Evolutionary conservation across 345 rosid genomes (phyloP).

Genomic region (Raphanus raphanistrum): DNA sequence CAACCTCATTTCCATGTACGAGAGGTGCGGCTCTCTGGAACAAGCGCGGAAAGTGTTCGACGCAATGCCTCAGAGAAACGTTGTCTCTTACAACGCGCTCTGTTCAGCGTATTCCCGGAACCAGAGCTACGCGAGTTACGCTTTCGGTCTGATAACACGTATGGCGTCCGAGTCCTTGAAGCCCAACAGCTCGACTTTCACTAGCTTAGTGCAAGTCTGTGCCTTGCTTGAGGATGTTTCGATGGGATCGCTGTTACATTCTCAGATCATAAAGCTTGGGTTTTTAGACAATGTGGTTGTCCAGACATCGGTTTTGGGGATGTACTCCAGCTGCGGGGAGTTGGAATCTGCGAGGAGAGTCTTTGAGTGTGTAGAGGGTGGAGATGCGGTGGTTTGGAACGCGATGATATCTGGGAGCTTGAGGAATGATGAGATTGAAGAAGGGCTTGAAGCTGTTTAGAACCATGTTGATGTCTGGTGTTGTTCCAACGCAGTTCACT

Average conservation of each 20-base stretch:
- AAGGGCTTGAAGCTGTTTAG: conserved; percentile 47
- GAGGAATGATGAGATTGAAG: conserved; percentile 56
- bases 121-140: conserved; percentile 31
- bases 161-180: conserved; percentile 50
- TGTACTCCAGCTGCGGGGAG: conserved; percentile 68
- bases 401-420: conserved; percentile 65
- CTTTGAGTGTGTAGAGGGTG: conserved; percentile 47
- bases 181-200: conserved; percentile 68
- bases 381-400: conserved; percentile 80
- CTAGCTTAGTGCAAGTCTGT: conserved; percentile 69
- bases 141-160: conserved; percentile 38
- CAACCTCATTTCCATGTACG: conserved; percentile 46
- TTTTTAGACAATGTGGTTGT: conserved; percentile 48
- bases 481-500: conserved; percentile 61
- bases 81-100: conserved; percentile 65
- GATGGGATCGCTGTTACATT: conserved; percentile 57
- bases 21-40: neutral
- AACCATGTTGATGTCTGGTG: conserved; percentile 55
- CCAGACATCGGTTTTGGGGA: conserved; percentile 75
- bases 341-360: conserved; percentile 54
- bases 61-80: conserved; percentile 63
- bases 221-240: conserved; percentile 49
- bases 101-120: conserved; percentile 66
- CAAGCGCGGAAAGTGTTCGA: conserved; percentile 52
- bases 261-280: conserved; percentile 54